Evolutionary conservation across 257 asterid genomes (phyloP).

Genomic region (Salvia splendens): DNA sequence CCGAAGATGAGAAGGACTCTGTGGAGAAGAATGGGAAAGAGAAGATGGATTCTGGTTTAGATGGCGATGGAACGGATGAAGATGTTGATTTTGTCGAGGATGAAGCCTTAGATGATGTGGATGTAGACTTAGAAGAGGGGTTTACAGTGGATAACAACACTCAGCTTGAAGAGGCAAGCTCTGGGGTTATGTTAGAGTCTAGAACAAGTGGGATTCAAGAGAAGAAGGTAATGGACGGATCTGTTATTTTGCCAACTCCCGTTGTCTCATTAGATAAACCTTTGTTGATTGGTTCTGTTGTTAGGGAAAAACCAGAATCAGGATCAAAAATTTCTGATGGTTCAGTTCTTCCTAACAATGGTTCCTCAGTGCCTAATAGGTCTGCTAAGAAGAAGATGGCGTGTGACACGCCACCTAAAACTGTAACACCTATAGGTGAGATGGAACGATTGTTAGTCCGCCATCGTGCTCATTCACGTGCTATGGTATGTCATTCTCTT

Average conservation of each 20-base stretch:
- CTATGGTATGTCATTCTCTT: conserved; percentile 60
- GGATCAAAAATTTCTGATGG: conserved; percentile 20
- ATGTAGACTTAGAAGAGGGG: conserved; percentile 41
- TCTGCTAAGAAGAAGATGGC: conserved; percentile 68
- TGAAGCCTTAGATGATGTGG: conserved; percentile 45
- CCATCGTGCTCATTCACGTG: conserved; percentile 78
- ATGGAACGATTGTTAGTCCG: conserved; percentile 67
- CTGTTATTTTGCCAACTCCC: conserved; percentile 21
- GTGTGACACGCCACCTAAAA: conserved; percentile 84
- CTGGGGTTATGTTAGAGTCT: conserved; percentile 27
- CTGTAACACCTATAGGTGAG: conserved; percentile 52
- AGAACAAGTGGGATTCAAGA: background rate
- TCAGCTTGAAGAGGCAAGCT: conserved; percentile 36
- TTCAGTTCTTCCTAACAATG: conserved; percentile 26
- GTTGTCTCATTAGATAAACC: conserved; percentile 26
- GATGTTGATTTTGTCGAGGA: conserved; percentile 74
- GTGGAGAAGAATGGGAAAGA: conserved; percentile 30
- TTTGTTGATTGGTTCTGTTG: conserved; percentile 31
- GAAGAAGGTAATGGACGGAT: conserved; percentile 6
- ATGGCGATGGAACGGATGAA: conserved; percentile 39
- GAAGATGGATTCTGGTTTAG: conserved; percentile 31
- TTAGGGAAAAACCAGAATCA: conserved; percentile 22
- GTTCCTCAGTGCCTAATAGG: conserved; percentile 33
- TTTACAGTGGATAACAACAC: conserved; percentile 28
- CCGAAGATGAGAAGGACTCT: conserved; percentile 26